Base-by-base conservation (phyloP, 345 rosid species). In the Hibiscus syriacus region DNA sequence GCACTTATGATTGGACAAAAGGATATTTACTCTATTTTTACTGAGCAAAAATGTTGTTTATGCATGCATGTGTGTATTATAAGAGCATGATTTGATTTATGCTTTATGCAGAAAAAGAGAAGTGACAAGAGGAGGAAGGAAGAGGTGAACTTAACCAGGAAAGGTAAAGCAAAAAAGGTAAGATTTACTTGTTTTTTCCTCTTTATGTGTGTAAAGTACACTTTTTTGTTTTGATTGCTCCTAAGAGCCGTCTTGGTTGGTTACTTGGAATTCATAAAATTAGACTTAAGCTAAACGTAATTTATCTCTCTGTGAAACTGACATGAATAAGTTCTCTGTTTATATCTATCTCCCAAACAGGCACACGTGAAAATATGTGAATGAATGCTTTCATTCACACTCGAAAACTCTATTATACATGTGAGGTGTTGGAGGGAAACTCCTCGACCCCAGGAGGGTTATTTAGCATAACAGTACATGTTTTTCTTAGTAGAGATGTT, bases 91-190 rank as follows among this genome's bases (percentile, higher is more conserved):
- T 43, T 29, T 43, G 66, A 26, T 63, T 25, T 63, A 43, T 63
- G 34, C 53, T 63, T 43, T 43, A 25, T 64, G 38, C 82, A 90
- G 91, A 85, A 76, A 68, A 90, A 86, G 58, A 91, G 84, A 74
- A 79, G 27, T 41, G 71, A 81, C 76, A 92, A 88, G 86, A 82
- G 86, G 71, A 88, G 88, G 79, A 92, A 85, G 70, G 85, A 88
- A 61, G 89, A 86, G 7, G 80, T 68, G 34, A 78, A 65, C 70
- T 73, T 73, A 36, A 53, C 73, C 12, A 83, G 82, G 75, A 88
- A 74, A 82, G 73, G 55, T 72, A 86, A 80, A 76, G 91, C 88
- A 59, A 84, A 73, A 72, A 84, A 86, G 89, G 94, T 92, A 45
- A 14, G 14, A 13, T 45, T 16, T 26, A 26, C n/a, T n/a, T 11